Conservation (phyloP, 1,284 basidiomycete genomes). For the Pseudozyma tsukubaensis region DNA sequence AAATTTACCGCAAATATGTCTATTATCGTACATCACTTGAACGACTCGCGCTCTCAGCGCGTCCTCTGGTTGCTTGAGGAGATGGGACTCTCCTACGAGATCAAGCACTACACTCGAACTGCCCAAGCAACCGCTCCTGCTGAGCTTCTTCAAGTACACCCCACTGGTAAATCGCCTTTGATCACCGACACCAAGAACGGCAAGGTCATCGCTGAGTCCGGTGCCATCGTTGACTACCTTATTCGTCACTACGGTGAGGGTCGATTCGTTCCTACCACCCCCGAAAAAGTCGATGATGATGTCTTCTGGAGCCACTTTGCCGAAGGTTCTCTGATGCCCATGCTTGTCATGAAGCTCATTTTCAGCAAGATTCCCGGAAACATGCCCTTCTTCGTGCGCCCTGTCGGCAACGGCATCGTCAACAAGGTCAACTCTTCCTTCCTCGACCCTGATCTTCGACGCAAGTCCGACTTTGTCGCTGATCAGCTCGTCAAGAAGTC, state of each 20-base stretch:
- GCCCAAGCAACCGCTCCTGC: slow-evolving; percentile 55
- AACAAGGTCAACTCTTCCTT: slow-evolving; percentile 44
- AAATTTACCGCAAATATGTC: slow-evolving; percentile 29
- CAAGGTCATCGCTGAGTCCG: slow-evolving; percentile 64
- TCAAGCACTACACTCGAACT: slow-evolving; percentile 62
- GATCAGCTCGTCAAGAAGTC: slow-evolving; percentile 51
- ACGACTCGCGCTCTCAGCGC: slow-evolving; percentile 66
- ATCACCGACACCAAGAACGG: slow-evolving; percentile 60
- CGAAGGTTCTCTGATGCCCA: slow-evolving; percentile 65
- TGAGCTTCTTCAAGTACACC: slow-evolving; percentile 58
- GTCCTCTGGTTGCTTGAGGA: slow-evolving; percentile 68
- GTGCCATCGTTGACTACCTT: slow-evolving; percentile 67
- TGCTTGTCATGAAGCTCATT: slow-evolving; percentile 60
- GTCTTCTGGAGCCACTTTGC: slow-evolving; percentile 64
- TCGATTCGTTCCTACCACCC: slow-evolving; percentile 34
- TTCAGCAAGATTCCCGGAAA: slow-evolving; percentile 59
- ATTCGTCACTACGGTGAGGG: slow-evolving; percentile 66
- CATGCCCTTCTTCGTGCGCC: slow-evolving; percentile 64
- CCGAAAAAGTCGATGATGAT: slow-evolving; percentile 56
- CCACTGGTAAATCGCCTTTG: slow-evolving; percentile 65
- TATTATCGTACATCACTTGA: slow-evolving; percentile 64
- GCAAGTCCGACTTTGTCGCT: slow-evolving; percentile 49
- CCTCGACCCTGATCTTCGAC: slow-evolving; percentile 58
- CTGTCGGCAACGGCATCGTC: slow-evolving; percentile 56
- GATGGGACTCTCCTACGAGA: slow-evolving; percentile 62